A percentile compares a stretch with the other conserved stretches of the same genome.
These are phyloP conservation scores for Gossypium australe DNA, from an alignment of 345 rosid genomes.

Conservation along the genomic window DNA sequence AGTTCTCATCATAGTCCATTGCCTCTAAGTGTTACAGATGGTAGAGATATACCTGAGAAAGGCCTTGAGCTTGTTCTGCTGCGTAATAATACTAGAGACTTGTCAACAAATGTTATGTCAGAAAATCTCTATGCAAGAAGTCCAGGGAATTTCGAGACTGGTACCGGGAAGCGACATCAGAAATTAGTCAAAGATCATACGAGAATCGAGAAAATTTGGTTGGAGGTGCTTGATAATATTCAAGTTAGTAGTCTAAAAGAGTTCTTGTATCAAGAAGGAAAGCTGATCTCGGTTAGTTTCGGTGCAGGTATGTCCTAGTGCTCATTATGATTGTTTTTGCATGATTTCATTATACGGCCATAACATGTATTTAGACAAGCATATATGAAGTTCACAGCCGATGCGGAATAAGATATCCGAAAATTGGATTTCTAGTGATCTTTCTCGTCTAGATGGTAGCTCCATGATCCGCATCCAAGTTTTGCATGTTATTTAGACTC, in stretches of 20 bases:
- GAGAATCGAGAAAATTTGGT: constrained; percentile 77
- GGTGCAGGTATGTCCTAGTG: constrained; percentile 63
- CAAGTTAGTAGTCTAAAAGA: constrained; percentile 48
- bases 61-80: constrained; percentile 27
- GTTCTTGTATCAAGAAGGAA: constrained; percentile 79
- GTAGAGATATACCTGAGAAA: constrained; percentile 38
- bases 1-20: constrained; percentile 58
- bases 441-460: neutral
- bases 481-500: neutral
- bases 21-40: constrained; percentile 23
- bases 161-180: constrained; percentile 23
- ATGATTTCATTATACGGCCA: neutral
- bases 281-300: constrained; percentile 66
- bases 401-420: neutral
- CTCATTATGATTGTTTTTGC: constrained; percentile 4
- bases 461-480: neutral
- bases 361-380: neutral
- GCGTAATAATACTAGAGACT: constrained; percentile 26
- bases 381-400: neutral
- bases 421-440: neutral
- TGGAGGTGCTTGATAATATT: constrained; percentile 63
- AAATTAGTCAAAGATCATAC: constrained; percentile 31
- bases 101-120: constrained; percentile 30
- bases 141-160: constrained; percentile 22
- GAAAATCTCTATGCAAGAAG: constrained; percentile 33